phyloP scores from a whole-genome alignment of 805 yeast genomes.

The Nakazawaea wyomingensis region DNA sequence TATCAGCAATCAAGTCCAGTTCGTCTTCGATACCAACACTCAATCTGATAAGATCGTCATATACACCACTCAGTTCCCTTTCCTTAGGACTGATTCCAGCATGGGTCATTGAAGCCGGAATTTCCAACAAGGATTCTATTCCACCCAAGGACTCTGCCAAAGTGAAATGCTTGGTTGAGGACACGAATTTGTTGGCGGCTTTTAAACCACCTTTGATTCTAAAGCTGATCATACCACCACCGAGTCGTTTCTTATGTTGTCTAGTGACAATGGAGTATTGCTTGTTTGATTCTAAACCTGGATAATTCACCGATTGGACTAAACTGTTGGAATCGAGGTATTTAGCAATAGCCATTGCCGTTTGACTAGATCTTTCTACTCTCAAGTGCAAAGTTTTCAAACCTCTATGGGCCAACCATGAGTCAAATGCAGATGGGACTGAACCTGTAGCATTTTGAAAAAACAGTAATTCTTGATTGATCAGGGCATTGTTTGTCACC shows the following conservation, averaged over 20 bases:
- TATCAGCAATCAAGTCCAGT: slow-evolving; percentile 68
- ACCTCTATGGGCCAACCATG: slow-evolving; percentile 92
- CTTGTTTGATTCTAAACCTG: slow-evolving; percentile 67
- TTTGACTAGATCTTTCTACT: slow-evolving; percentile 59
- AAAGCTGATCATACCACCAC: slow-evolving; percentile 91
- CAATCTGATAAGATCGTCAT: slow-evolving; percentile 74
- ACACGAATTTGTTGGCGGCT: slow-evolving; percentile 70
- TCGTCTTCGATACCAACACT: slow-evolving; percentile 85
- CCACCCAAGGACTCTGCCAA: slow-evolving; percentile 91
- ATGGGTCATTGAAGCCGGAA: slow-evolving; percentile 90
- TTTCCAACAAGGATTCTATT: slow-evolving; percentile 78
- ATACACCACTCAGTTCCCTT: slow-evolving; percentile 77
- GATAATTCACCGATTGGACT: slow-evolving; percentile 73
- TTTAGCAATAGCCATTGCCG: slow-evolving; percentile 69
- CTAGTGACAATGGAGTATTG: slow-evolving; percentile 56
- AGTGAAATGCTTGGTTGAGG: slow-evolving; percentile 70
- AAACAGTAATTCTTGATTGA: slow-evolving; percentile 64
- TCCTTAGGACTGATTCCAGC: slow-evolving; percentile 80
- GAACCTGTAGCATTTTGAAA: slow-evolving; percentile 88
- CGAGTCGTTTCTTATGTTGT: slow-evolving; percentile 81
- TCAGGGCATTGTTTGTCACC: slow-evolving; percentile 56
- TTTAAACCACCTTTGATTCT: slow-evolving; percentile 78
- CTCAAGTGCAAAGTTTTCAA: slow-evolving; percentile 82
- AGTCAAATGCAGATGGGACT: slow-evolving; percentile 84
- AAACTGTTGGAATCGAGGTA: slow-evolving; percentile 43